A percentile compares a stretch with the other conserved stretches of the same genome.
phyloP scores from a whole-genome alignment of 306 rosid species.

The Chamaecrista fasciculata region DNA sequence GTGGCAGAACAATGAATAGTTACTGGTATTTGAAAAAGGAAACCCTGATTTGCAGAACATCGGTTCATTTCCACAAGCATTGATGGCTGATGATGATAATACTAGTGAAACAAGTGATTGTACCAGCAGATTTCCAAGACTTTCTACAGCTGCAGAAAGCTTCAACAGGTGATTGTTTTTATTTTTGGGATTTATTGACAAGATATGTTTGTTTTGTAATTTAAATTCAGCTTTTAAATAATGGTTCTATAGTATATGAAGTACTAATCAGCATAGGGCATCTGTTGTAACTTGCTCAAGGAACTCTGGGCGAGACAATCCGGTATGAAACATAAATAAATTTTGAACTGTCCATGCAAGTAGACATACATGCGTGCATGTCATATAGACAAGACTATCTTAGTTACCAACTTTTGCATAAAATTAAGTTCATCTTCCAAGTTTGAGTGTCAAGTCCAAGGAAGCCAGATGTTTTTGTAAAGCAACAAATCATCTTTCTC shows the following conservation, averaged over 20 bases:
- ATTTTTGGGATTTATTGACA: not conserved
- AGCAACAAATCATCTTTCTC: not conserved
- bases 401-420: not conserved
- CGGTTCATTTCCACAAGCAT: not conserved
- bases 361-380: not conserved
- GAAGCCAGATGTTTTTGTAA: not conserved
- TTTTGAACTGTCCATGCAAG: not conserved
- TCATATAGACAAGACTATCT: not conserved
- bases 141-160: not conserved
- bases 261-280: not conserved
- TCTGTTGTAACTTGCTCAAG: not conserved
- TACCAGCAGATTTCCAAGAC: not conserved
- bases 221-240: not conserved
- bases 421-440: not conserved
- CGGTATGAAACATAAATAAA: not conserved
- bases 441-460: constrained; percentile 1
- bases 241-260: not conserved
- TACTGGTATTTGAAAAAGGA: not conserved
- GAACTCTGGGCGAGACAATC: not conserved
- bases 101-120: constrained; percentile 4
- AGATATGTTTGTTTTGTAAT: not conserved
- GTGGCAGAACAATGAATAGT: not conserved
- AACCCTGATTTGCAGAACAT: not conserved
- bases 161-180: not conserved
- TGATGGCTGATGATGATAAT: not conserved